Evolutionary conservation across 1,284 basidiomycete species (phyloP).

Genomic region (Bjerkandera adusta): DNA sequence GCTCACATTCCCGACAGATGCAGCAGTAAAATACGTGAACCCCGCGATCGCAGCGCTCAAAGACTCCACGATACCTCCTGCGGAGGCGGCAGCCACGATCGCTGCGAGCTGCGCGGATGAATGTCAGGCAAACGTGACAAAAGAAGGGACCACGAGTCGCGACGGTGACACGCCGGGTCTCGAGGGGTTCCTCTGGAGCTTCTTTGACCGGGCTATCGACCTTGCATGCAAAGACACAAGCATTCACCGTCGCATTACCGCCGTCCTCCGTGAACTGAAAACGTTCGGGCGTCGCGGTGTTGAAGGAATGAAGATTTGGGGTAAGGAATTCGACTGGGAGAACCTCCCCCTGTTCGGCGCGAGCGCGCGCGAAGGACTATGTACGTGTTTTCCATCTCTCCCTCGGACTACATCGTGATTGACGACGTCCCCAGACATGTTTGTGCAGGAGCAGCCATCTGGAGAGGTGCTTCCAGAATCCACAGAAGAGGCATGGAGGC

Average conservation of each 20-base stretch:
- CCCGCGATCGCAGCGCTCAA: too few relatives aligned
- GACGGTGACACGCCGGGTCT: conserved; percentile 15
- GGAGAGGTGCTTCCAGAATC: neutral
- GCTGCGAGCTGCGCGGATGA: too few relatives aligned
- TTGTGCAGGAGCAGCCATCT: neutral
- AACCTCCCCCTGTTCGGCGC: conserved; percentile 13
- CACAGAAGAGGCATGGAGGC: neutral
- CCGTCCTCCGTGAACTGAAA: conserved; percentile 6
- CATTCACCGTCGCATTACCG: conserved; percentile 6
- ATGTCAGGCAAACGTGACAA: too few relatives aligned
- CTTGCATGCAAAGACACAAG: conserved; percentile 5
- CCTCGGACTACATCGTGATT: too few relatives aligned
- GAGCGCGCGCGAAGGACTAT: conserved; percentile 12
- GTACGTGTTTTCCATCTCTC: too few relatives aligned
- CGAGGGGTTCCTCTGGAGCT: conserved; percentile 14
- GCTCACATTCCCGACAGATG: too few relatives aligned
- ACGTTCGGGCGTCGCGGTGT: conserved; percentile 9
- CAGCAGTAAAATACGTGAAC: too few relatives aligned
- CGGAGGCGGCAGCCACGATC: too few relatives aligned
- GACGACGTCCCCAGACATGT: neutral
- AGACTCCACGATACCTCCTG: too few relatives aligned
- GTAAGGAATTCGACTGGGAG: conserved; percentile 8
- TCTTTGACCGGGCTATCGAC: conserved; percentile 8
- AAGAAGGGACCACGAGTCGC: too few relatives aligned
- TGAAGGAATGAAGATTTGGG: conserved; percentile 16